These are phyloP conservation scores for Hypoxylon sp. DNA, from an alignment of 2,329 filamentous ascomycete species.

Conservation along the genomic window DNA sequence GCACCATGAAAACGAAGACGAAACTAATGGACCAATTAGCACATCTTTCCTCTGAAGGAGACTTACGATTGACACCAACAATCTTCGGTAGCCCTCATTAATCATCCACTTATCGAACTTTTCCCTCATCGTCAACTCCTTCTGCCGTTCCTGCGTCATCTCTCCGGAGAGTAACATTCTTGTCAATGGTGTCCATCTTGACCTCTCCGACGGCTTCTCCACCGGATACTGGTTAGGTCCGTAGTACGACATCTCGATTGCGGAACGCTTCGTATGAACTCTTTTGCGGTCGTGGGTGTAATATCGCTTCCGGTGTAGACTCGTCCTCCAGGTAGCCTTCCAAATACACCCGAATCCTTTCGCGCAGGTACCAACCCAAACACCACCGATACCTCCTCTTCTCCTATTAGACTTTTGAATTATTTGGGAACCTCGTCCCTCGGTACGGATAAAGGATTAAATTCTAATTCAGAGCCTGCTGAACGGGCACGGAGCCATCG, in stretches of 20 bases:
- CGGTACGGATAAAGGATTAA: constrained; percentile 36
- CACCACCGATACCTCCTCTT: constrained; percentile 37
- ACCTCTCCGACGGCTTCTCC: constrained; percentile 72
- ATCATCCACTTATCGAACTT: constrained; percentile 90
- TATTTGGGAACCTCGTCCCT: constrained; percentile 41
- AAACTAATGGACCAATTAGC: constrained; percentile 65
- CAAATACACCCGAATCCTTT: constrained; percentile 28
- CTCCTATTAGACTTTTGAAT: constrained; percentile 41
- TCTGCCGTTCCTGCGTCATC: constrained; percentile 80
- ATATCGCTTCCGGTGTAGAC: constrained; percentile 25
- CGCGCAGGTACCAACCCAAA: constrained; percentile 37
- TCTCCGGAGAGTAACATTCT: constrained; percentile 86
- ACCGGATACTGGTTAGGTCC: constrained; percentile 50
- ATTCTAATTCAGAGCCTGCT: constrained; percentile 67
- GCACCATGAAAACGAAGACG: constrained; percentile 78
- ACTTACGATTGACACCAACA: constrained; percentile 65
- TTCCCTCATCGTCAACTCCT: constrained; percentile 75
- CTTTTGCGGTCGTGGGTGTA: constrained; percentile 30
- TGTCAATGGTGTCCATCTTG: constrained; percentile 85
- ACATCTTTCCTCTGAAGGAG: constrained; percentile 12
- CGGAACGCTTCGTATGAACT: constrained; percentile 33
- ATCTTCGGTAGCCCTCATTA: constrained; percentile 84
- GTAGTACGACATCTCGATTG: constrained; percentile 54
- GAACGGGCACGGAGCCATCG: constrained; percentile 57
- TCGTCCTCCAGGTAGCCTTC: constrained; percentile 32